phyloP scores from a whole-genome alignment of 495 filamentous ascomycete genomes.

The Podospora australis region DNA sequence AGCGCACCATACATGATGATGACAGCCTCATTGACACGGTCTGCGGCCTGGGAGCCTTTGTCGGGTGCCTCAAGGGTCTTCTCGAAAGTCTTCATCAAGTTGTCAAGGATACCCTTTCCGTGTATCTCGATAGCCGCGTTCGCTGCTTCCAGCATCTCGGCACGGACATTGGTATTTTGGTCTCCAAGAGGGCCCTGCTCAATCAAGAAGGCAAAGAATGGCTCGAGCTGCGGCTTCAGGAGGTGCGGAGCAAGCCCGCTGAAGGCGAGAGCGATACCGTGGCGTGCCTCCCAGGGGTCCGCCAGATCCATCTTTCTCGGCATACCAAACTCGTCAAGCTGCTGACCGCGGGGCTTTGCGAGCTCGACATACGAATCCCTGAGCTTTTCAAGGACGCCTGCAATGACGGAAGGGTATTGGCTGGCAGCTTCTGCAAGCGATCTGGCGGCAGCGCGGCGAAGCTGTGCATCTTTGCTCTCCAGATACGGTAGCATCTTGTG shows the following conservation, averaged over 20 bases:
- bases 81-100: slow-evolving; percentile 88
- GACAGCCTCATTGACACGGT: slow-evolving; percentile 91
- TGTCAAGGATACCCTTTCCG: slow-evolving; percentile 74
- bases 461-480: slow-evolving; percentile 65
- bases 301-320: slow-evolving; percentile 71
- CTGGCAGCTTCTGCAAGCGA: slow-evolving; percentile 68
- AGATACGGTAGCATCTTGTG: slow-evolving; percentile 70
- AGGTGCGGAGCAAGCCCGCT: slow-evolving; percentile 68
- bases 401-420: slow-evolving; percentile 40
- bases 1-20: slow-evolving; percentile 94
- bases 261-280: slow-evolving; percentile 83
- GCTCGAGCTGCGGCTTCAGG: slow-evolving; percentile 58
- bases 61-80: slow-evolving; percentile 73
- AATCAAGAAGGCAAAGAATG: slow-evolving; percentile 78
- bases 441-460: slow-evolving; percentile 76
- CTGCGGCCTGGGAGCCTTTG: slow-evolving; percentile 66
- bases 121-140: slow-evolving; percentile 71
- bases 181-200: slow-evolving; percentile 78
- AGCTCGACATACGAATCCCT: slow-evolving; percentile 64
- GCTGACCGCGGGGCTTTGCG: slow-evolving; percentile 70
- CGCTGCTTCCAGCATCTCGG: slow-evolving; percentile 91
- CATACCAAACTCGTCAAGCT: slow-evolving; percentile 90
- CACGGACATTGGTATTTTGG: slow-evolving; percentile 63
- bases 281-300: slow-evolving; percentile 85
- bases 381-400: slow-evolving; percentile 53